Evolutionary conservation across 2,329 filamentous ascomycete genomes (phyloP).

Genomic region (Xylaria hypoxylon): DNA sequence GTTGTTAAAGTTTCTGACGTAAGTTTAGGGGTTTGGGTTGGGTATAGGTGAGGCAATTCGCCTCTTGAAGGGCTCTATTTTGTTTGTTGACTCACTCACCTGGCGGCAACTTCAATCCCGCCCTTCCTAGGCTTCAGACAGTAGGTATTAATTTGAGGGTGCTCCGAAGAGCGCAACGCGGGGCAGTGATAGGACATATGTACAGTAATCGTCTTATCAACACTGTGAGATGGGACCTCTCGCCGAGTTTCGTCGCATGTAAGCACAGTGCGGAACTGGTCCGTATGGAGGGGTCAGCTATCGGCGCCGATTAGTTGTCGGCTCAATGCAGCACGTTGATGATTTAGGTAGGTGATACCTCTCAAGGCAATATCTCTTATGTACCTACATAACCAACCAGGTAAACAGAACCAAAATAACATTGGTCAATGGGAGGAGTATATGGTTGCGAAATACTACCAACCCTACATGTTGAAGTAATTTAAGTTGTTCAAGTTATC

Average conservation of each 20-base stretch:
- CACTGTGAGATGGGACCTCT: constrained; percentile 1
- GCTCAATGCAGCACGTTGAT: no score
- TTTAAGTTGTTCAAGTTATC: no score
- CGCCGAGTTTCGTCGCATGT: not conserved
- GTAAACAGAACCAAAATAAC: no score
- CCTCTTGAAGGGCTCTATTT: constrained; percentile 22
- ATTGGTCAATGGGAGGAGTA: no score
- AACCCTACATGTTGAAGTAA: no score
- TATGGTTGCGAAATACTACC: no score
- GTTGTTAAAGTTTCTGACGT: constrained; percentile 6
- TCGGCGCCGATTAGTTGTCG: no score
- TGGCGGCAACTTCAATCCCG: constrained; percentile 16
- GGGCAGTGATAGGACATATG: constrained; percentile 22
- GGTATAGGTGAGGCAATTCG: constrained; percentile 33
- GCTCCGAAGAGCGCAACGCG: constrained; percentile 35
- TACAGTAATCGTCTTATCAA: constrained; percentile 20
- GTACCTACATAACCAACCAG: no score
- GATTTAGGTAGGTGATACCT: no score
- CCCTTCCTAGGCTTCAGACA: constrained; percentile 14
- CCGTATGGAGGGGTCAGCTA: no score
- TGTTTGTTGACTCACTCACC: constrained; percentile 38
- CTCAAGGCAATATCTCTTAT: no score
- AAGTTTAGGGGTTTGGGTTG: not conserved
- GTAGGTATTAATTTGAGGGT: constrained; percentile 14
- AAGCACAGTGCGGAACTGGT: constrained; percentile 9